Evolutionary conservation across 768 basidiomycete species (phyloP), one percentile per base, ranked within the genome.

Genomic region (Lactarius deliciosus): DNA sequence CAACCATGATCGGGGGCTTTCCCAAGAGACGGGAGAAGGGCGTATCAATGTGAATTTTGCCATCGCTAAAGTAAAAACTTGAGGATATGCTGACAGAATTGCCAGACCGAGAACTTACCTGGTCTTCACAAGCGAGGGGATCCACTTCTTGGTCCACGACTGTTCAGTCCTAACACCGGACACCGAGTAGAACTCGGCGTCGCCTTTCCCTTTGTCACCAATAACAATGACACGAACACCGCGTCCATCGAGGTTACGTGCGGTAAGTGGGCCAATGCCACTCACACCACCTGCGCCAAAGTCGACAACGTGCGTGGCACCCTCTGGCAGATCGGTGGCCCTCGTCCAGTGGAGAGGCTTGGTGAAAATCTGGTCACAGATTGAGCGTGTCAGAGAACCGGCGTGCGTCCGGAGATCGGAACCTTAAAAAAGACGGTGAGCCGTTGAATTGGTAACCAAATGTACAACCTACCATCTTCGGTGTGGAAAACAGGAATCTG

Each of bases 1-100:
- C 96, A 45, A 99, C 95, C 97, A 98, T 98, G 78, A 99, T 90
- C 40, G 97, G 97, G 3, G 97, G 88, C 79, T 98, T 99, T 72
- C 94, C 94, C 53, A 99, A 78, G 54, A 99, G 85, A 66, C 97
- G 92, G 59, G 96, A 96, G 84, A 98, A 96, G 5, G 94, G 91
- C 0, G 96, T 98, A 77, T 99, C 95, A 72, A 99, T 83, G 76
- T 96, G 89, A 61, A 98, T 80, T 68, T 85, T 88, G 41, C 97
- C 97, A 77, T 98, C 94, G 71, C 92, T 96, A 66, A n/a, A 16
- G 32, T 41, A 61, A 68, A 61, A n/a, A 72, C 36, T 43, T 53
- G 3, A 64, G 32, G 13, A 18, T n/a, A 36, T 4, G 7, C 34
- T 40, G 16, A 57, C 3, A 32, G 3, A 16, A 53, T 5, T 16